These are phyloP conservation scores for Beauveria sp. DNA, from an alignment of 2,329 filamentous ascomycete species.

Conservation along the genomic window DNA sequence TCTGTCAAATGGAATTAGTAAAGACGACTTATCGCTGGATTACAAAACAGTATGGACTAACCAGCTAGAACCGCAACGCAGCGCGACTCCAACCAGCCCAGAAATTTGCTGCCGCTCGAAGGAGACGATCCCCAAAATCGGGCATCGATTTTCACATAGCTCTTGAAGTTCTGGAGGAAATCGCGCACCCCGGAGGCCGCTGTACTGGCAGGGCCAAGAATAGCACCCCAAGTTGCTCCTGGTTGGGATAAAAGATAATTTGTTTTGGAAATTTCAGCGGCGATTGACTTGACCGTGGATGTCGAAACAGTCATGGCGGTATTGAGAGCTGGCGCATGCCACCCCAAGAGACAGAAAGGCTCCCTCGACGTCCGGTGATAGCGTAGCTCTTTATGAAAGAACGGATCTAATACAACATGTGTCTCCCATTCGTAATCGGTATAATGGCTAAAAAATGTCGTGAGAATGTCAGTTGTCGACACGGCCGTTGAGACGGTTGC, in stretches of 20 bases:
- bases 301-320: conserved; percentile 46
- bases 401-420: conserved; percentile 50
- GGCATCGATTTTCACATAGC: conserved; percentile 53
- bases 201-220: conserved; percentile 27
- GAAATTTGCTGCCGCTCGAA: conserved; percentile 44
- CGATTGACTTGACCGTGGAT: conserved; percentile 44
- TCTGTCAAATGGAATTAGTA: conserved; percentile 27
- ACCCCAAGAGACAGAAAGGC: conserved; percentile 56
- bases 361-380: conserved; percentile 52
- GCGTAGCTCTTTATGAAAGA: conserved; percentile 43
- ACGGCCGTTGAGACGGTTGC: conserved; percentile 27
- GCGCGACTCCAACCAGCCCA: conserved; percentile 58
- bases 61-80: conserved; percentile 51
- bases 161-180: conserved; percentile 45
- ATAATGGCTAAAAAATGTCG: conserved; percentile 58
- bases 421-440: conserved; percentile 51
- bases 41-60: conserved; percentile 24
- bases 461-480: conserved; percentile 44
- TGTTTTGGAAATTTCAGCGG: conserved; percentile 44
- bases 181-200: conserved; percentile 25
- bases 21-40: not conserved
- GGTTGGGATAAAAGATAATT: conserved; percentile 29
- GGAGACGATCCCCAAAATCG: conserved; percentile 58
- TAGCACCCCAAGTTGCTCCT: conserved; percentile 33
- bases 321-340: conserved; percentile 54